Conservation (phyloP, 768 basidiomycete species). For the Macrolepiota fuliginosa region DNA sequence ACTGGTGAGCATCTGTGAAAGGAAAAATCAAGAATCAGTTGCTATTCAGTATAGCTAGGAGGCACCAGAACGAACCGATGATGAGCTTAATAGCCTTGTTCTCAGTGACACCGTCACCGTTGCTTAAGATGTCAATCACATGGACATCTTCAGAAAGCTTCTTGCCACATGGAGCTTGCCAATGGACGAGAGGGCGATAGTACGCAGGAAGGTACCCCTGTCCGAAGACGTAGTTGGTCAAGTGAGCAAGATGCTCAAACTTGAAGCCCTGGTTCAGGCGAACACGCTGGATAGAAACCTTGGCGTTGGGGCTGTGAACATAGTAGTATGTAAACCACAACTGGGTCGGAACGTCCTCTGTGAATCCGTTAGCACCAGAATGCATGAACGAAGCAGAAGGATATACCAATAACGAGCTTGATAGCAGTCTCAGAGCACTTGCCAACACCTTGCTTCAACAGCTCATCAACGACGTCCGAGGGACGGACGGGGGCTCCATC, state of each 20-base stretch:
- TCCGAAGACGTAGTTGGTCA: constrained; percentile 46
- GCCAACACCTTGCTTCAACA: constrained; percentile 35
- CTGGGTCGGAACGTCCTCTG: constrained; percentile 38
- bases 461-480: constrained; percentile 32
- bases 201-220: constrained; percentile 35
- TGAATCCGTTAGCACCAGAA: neutral
- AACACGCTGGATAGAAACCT: constrained; percentile 40
- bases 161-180: constrained; percentile 37
- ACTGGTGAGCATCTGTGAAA: neutral
- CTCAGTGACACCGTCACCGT: constrained; percentile 31
- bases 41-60: neutral
- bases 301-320: constrained; percentile 26
- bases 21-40: neutral
- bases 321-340: constrained; percentile 47
- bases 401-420: constrained; percentile 44
- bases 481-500: constrained; percentile 35
- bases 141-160: constrained; percentile 24
- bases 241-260: constrained; percentile 39
- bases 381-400: neutral
- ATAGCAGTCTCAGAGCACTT: constrained; percentile 42
- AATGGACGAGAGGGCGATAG: constrained; percentile 36
- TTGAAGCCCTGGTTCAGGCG: constrained; percentile 31
- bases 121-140: constrained; percentile 25
- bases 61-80: constrained; percentile 26
- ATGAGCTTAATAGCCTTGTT: constrained; percentile 33